These are phyloP conservation scores for Scutellaria minor DNA, from an alignment of 257 asterid species.

Conservation along the genomic window DNA sequence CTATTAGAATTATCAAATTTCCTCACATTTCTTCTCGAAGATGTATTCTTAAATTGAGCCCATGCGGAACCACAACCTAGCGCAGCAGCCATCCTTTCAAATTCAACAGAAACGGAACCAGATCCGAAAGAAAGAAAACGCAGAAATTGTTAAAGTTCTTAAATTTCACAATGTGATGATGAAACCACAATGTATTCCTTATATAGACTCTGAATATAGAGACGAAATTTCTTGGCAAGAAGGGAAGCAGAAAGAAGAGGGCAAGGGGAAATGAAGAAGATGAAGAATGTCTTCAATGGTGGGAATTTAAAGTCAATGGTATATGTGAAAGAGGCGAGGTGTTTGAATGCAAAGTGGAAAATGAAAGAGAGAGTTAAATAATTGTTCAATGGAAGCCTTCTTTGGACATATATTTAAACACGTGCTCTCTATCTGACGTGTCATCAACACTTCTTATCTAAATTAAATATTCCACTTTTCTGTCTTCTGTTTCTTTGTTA, in stretches of 20 bases:
- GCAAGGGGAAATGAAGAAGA: background rate
- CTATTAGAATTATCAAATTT: constrained; percentile 21
- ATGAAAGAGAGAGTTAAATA: background rate
- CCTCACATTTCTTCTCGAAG: constrained; percentile 34
- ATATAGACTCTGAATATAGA: too few species aligned
- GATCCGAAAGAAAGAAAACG: too few species aligned
- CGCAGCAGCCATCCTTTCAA: constrained; percentile 55
- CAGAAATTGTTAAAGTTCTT: too few species aligned
- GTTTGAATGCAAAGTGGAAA: background rate
- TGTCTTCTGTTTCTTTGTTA: too few species aligned
- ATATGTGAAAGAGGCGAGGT: background rate
- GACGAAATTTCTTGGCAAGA: too few species aligned
- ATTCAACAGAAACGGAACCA: too few species aligned
- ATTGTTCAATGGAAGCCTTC: background rate
- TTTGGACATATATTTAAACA: background rate
- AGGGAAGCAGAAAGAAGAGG: background rate
- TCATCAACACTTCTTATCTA: background rate
- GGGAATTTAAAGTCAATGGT: background rate
- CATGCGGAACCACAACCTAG: constrained; percentile 55
- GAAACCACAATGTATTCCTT: too few species aligned
- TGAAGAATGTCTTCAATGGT: background rate
- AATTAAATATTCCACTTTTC: background rate
- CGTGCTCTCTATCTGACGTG: background rate
- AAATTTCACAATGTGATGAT: too few species aligned
- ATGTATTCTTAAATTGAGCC: constrained; percentile 42